Evolutionary conservation across 768 basidiomycete genomes (phyloP).

Genomic region (Tylopilus vinaceipallidus): DNA sequence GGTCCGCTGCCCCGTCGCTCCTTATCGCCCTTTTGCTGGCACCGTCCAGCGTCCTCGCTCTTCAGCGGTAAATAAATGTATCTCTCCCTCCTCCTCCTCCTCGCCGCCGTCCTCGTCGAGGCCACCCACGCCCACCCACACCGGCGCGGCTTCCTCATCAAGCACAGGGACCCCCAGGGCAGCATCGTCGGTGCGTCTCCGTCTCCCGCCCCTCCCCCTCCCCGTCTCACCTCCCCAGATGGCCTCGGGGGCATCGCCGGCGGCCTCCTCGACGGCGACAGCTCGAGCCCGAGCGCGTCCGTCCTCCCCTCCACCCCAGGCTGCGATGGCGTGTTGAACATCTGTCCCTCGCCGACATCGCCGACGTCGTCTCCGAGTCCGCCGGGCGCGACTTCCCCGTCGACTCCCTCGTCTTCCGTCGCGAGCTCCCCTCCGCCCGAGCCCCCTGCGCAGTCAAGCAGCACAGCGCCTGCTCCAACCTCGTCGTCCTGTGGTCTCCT

Average conservation of each 20-base stretch:
- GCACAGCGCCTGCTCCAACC: too few species aligned
- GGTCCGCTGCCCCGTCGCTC: too few species aligned
- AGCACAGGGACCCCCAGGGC: slow-evolving; percentile 22
- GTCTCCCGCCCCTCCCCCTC: neutral
- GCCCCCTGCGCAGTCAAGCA: slow-evolving; percentile 6
- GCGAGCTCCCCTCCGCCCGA: neutral
- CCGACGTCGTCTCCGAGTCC: slow-evolving; percentile 3
- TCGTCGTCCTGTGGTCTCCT: neutral
- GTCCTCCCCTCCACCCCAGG: slow-evolving; percentile 12
- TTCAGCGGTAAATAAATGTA: slow-evolving; percentile 33
- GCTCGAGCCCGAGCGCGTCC: slow-evolving; percentile 9
- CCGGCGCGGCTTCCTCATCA: slow-evolving; percentile 23
- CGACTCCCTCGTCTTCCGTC: neutral
- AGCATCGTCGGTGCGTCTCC: slow-evolving; percentile 14
- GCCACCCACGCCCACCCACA: slow-evolving; percentile 43
- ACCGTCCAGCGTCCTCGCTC: slow-evolving; percentile 26
- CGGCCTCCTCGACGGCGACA: neutral
- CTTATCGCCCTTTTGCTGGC: too few species aligned
- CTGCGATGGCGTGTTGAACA: slow-evolving; percentile 21
- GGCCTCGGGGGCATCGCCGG: slow-evolving; percentile 1
- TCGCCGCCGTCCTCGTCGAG: slow-evolving; percentile 29
- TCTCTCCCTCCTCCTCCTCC: slow-evolving; percentile 22
- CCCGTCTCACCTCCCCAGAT: slow-evolving; percentile 2
- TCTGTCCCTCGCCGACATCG: slow-evolving; percentile 9
- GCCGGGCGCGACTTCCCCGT: neutral